Evolutionary conservation across 202 grass and related monocot genomes (phyloP).

Genomic region (Dendrocalamus latiflorus): DNA sequence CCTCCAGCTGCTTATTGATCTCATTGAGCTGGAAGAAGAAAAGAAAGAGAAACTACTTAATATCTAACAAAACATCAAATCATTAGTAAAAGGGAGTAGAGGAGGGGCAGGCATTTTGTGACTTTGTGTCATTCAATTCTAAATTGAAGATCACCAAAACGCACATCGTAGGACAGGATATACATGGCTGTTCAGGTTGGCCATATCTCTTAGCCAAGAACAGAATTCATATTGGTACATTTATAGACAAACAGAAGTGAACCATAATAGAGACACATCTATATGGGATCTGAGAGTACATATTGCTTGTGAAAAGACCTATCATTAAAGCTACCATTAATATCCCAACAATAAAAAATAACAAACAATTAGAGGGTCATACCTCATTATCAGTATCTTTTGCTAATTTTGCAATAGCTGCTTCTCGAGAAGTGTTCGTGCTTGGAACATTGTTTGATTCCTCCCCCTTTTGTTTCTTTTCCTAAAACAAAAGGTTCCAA

Average conservation of each 20-base stretch:
- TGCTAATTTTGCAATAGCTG: constrained; percentile 60
- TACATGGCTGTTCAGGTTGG: background rate
- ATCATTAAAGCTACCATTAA: background rate
- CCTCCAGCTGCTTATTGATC: constrained; percentile 60
- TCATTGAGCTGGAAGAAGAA: constrained; percentile 61
- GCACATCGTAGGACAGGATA: background rate
- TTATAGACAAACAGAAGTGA: background rate
- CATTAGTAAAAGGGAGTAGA: background rate
- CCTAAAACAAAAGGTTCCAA: constrained; percentile 39
- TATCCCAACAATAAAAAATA: background rate
- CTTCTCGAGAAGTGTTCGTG: constrained; percentile 46
- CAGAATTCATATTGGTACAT: background rate
- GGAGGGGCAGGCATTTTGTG: background rate
- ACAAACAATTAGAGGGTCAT: background rate
- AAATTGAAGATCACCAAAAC: background rate
- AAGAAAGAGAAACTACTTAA: constrained; percentile 23
- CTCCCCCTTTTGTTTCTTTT: constrained; percentile 73
- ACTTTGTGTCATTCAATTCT: background rate
- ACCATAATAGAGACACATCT: background rate
- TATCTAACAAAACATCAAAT: constrained; percentile 14
- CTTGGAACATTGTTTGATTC: constrained; percentile 41
- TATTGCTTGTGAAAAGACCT: background rate
- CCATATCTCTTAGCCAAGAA: background rate
- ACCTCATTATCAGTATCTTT: constrained; percentile 85
- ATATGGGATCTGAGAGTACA: background rate